Conservation (phyloP, 768 basidiomycete genomes). For the Inosperma sp. region DNA sequence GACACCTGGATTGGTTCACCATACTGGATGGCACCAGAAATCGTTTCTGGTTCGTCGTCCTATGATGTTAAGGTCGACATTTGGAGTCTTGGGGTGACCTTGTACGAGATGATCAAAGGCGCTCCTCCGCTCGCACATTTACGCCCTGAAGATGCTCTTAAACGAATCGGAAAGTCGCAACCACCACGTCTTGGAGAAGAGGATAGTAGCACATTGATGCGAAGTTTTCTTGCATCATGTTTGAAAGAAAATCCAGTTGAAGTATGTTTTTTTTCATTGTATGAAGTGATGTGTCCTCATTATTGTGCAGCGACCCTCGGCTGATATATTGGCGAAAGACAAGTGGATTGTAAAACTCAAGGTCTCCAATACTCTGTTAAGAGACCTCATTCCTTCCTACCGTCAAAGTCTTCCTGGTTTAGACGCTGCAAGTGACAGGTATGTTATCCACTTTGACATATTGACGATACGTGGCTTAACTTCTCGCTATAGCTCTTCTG, state of each 20-base stretch:
- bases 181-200: constrained; percentile 76
- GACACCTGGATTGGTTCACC: constrained; percentile 97
- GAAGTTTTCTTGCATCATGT: constrained; percentile 81
- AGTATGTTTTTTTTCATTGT: constrained; percentile 38
- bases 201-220: constrained; percentile 79
- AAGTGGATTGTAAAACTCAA: constrained; percentile 81
- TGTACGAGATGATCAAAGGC: constrained; percentile 97
- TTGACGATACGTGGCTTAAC: constrained; percentile 2
- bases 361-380: constrained; percentile 59
- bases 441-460: not conserved
- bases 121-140: constrained; percentile 89
- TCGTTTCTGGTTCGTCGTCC: constrained; percentile 79
- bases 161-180: constrained; percentile 79
- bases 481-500: not conserved
- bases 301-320: constrained; percentile 63
- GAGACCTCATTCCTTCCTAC: constrained; percentile 77
- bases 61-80: constrained; percentile 99
- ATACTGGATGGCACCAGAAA: constrained; percentile 99
- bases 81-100: constrained; percentile 95
- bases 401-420: constrained; percentile 70
- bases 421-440: constrained; percentile 33
- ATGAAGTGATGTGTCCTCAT: constrained; percentile 1
- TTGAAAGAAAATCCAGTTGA: constrained; percentile 77
- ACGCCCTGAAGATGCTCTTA: constrained; percentile 81
- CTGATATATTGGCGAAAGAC: constrained; percentile 82